Evolutionary conservation across 306 rosid species (phyloP).

Genomic region (Cucumis hystrix): DNA sequence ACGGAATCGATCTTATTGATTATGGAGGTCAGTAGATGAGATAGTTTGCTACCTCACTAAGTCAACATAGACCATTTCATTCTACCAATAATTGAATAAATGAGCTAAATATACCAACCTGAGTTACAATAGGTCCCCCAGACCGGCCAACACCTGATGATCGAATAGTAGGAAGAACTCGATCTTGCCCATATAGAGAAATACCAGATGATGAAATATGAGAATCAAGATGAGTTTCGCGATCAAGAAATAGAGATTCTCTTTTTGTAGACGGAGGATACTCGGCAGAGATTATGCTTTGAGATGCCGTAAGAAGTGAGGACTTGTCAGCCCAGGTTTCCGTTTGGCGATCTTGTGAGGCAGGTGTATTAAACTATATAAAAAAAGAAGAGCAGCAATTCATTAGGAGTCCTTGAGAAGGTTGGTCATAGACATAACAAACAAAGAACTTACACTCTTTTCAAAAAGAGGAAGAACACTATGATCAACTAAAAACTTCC

Average conservation of each 20-base stretch:
- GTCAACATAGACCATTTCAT: neutral
- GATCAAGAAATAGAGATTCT: constrained; percentile 56
- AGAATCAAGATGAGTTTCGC: constrained; percentile 63
- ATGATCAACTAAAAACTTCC: constrained; percentile 95
- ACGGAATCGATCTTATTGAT: neutral
- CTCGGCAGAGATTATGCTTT: constrained; percentile 34
- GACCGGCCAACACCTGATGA: constrained; percentile 59
- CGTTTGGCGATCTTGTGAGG: constrained; percentile 56
- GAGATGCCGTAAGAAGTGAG: constrained; percentile 42
- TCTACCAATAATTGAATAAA: neutral
- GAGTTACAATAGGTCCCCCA: constrained; percentile 75
- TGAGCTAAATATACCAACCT: constrained; percentile 32
- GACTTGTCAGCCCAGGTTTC: constrained; percentile 64
- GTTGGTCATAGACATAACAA: neutral
- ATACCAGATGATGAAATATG: constrained; percentile 49
- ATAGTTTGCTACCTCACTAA: neutral
- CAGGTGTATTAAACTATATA: constrained; percentile 30
- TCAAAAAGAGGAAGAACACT: constrained; percentile 94
- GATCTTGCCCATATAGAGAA: constrained; percentile 61
- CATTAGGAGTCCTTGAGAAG: neutral
- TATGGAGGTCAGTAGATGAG: neutral
- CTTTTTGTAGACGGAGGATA: constrained; percentile 42
- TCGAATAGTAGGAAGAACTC: constrained; percentile 53
- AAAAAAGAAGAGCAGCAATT: constrained; percentile 4
- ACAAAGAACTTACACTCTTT: constrained; percentile 54